Percentiles rank a stretch among this genome's conserved stretches.
Evolutionary conservation across 352 stramenopile genomes (phyloP).

Genomic region (Phytophthora pisi): DNA sequence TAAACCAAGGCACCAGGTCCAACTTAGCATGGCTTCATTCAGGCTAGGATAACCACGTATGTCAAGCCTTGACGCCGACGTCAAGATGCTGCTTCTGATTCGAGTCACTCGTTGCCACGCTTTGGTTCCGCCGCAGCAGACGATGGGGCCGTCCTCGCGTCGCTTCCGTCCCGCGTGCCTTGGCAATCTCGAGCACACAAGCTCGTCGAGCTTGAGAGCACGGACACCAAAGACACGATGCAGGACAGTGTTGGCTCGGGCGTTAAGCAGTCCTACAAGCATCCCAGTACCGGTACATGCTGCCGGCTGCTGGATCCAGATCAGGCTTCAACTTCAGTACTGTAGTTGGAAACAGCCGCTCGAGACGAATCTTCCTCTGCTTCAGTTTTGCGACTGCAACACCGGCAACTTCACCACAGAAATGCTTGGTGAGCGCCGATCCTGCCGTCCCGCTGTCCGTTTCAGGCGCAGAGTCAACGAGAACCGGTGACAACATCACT

Average conservation of each 20-base stretch:
- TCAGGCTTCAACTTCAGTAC: slow-evolving; percentile 15
- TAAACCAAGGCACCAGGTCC: neutral
- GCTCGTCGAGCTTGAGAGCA: slow-evolving; percentile 1
- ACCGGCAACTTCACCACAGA: slow-evolving; percentile 1
- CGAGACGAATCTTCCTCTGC: neutral
- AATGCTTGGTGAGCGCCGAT: slow-evolving; percentile 1
- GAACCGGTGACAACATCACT: neutral
- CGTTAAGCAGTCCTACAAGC: neutral
- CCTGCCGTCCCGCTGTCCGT: slow-evolving; percentile 16
- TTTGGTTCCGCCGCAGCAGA: slow-evolving; percentile 16
- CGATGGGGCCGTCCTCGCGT: slow-evolving; percentile 9
- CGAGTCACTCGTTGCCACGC: slow-evolving; percentile 7
- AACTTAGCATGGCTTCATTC: too few species aligned
- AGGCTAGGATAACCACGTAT: too few species aligned
- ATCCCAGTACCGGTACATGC: neutral
- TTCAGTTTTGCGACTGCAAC: slow-evolving; percentile 10
- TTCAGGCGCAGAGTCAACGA: slow-evolving; percentile 8
- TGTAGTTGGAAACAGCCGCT: slow-evolving; percentile 5
- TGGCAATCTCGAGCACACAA: slow-evolving; percentile 13
- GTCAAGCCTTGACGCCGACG: neutral
- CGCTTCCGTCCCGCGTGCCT: slow-evolving; percentile 4
- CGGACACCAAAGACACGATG: slow-evolving; percentile 25
- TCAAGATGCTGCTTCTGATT: slow-evolving; percentile 7
- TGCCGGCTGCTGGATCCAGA: neutral
- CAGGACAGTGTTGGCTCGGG: neutral